Percentiles rank a stretch among this genome's conserved stretches.
phyloP scores from a whole-genome alignment of 1,284 basidiomycete species.

The Sanghuangporus sanghuang region DNA sequence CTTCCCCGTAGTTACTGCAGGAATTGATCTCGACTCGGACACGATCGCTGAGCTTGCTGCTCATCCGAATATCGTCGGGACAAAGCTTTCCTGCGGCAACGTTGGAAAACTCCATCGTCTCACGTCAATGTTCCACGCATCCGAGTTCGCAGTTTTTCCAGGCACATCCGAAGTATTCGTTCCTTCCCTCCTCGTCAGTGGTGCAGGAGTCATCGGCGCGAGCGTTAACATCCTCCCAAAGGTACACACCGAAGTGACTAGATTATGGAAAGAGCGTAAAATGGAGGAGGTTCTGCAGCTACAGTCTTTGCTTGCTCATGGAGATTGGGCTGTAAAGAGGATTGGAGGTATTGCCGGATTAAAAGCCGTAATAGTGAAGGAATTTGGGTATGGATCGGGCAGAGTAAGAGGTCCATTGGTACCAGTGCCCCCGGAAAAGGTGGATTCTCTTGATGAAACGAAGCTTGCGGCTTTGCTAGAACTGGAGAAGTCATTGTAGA shows the following conservation, averaged over 20 bases:
- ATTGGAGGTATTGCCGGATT: constrained; percentile 67
- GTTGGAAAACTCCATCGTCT: constrained; percentile 82
- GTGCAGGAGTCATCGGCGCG: constrained; percentile 69
- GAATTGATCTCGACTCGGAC: constrained; percentile 85
- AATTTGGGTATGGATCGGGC: constrained; percentile 65
- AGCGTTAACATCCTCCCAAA: constrained; percentile 78
- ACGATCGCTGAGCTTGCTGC: constrained; percentile 64
- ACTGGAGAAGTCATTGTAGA: constrained; percentile 52
- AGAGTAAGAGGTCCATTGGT: constrained; percentile 57
- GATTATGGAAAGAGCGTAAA: constrained; percentile 53
- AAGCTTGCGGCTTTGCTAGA: constrained; percentile 56
- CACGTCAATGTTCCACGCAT: constrained; percentile 45
- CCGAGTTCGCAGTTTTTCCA: constrained; percentile 58
- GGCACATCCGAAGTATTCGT: constrained; percentile 64
- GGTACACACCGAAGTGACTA: constrained; percentile 58
- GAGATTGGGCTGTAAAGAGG: constrained; percentile 68
- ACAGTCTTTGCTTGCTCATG: constrained; percentile 66
- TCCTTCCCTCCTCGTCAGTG: constrained; percentile 62
- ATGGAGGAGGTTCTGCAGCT: constrained; percentile 62
- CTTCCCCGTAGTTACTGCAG: constrained; percentile 78
- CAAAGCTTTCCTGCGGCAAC: constrained; percentile 82
- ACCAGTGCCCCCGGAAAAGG: constrained; percentile 33
- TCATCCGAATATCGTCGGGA: constrained; percentile 87
- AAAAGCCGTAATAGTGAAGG: constrained; percentile 63
- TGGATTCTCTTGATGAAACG: constrained; percentile 33